Percentiles rank a stretch among this genome's conserved stretches.
These are phyloP conservation scores for Tagetes erecta DNA, from an alignment of 129 eudicot species.

Conservation along the genomic window DNA sequence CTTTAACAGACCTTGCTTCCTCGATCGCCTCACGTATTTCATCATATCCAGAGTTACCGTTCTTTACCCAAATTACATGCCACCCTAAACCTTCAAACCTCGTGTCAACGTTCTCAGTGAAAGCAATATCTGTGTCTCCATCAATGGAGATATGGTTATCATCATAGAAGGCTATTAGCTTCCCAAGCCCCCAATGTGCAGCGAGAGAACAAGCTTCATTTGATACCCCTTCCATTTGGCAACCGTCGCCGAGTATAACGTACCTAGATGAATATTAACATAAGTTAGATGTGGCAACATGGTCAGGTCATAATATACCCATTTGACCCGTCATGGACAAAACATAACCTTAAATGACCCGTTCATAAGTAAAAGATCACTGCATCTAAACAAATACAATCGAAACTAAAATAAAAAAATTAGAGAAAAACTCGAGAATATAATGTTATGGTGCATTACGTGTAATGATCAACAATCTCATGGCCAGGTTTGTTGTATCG, in stretches of 20 bases:
- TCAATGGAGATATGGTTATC: constrained; percentile 64
- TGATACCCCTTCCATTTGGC: constrained; percentile 68
- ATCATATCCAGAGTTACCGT: constrained; percentile 59
- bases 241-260: constrained; percentile 62
- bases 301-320: background rate
- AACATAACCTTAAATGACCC: background rate
- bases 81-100: constrained; percentile 67
- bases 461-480: constrained; percentile 63
- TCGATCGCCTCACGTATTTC: constrained; percentile 58
- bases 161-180: constrained; percentile 62
- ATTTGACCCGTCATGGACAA: background rate
- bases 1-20: constrained; percentile 59
- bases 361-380: background rate
- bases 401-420: background rate
- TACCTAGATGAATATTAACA: constrained; percentile 33
- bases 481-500: constrained; percentile 58
- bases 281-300: background rate
- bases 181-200: constrained; percentile 69
- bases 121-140: constrained; percentile 55
- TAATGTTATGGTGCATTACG: constrained; percentile 32
- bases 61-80: constrained; percentile 70
- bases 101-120: constrained; percentile 53
- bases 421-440: background rate
- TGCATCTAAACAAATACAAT: background rate
- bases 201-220: constrained; percentile 73